phyloP scores from a whole-genome alignment of 164 flowering plant genomes.

The Aristolochia californica region DNA sequence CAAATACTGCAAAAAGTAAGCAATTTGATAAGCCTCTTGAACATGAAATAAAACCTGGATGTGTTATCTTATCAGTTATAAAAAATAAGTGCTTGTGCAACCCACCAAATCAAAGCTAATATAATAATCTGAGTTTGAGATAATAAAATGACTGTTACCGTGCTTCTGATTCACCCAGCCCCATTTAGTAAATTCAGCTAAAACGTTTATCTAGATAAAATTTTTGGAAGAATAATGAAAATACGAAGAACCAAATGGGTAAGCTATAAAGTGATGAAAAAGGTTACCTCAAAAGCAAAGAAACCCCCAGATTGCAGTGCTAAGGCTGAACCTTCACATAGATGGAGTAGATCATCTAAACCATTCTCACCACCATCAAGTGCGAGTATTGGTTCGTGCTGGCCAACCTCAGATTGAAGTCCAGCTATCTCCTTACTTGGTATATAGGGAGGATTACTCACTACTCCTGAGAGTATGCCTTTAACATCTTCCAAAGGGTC shows the following conservation, averaged over 20 bases:
- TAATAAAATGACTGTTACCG: neutral
- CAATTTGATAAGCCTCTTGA: neutral
- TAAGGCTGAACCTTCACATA: conserved; percentile 45
- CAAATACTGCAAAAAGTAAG: neutral
- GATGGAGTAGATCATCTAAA: conserved; percentile 55
- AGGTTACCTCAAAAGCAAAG: conserved; percentile 76
- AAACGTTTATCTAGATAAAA: neutral
- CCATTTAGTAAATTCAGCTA: neutral
- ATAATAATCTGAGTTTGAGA: neutral
- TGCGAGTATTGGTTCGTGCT: conserved; percentile 80
- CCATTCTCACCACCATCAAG: conserved; percentile 85
- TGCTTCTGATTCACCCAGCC: neutral
- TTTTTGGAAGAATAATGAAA: too few species aligned
- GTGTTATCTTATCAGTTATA: neutral
- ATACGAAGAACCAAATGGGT: too few species aligned
- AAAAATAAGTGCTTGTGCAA: neutral
- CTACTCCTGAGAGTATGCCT: conserved; percentile 58
- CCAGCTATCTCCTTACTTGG: conserved; percentile 61
- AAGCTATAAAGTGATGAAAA: neutral
- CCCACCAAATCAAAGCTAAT: neutral
- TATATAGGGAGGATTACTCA: conserved; percentile 93
- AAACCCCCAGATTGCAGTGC: conserved; percentile 78
- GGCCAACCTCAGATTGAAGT: conserved; percentile 88
- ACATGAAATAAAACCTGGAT: neutral
- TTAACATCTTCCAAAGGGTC: conserved; percentile 60